Conservation (phyloP, 2,329 filamentous ascomycete genomes). For the Beauveria sp. region DNA sequence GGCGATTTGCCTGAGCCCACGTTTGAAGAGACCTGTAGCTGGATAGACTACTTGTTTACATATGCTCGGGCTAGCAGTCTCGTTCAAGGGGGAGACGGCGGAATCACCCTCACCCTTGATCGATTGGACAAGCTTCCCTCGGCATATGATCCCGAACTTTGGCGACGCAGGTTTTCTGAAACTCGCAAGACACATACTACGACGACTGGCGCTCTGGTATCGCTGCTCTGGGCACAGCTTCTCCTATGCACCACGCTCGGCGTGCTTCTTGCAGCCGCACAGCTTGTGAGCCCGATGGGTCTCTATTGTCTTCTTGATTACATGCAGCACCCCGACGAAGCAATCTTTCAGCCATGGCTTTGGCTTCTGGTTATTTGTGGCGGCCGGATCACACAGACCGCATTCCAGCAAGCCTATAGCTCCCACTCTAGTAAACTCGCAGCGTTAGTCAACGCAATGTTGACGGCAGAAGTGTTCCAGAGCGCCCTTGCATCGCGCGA, state of each 20-base stretch:
- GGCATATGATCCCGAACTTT: neutral
- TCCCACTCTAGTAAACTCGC: slow-evolving; percentile 48
- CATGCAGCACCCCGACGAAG: slow-evolving; percentile 36
- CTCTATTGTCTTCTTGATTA: slow-evolving; percentile 47
- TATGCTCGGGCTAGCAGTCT: slow-evolving; percentile 24
- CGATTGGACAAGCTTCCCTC: slow-evolving; percentile 31
- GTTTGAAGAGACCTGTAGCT: slow-evolving; percentile 45
- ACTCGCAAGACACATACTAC: neutral
- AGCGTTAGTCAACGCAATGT: slow-evolving; percentile 41
- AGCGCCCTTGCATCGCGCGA: slow-evolving; percentile 2
- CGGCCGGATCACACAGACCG: slow-evolving; percentile 39
- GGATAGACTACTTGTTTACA: slow-evolving; percentile 42
- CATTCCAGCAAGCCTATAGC: slow-evolving; percentile 48
- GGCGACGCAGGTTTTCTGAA: neutral
- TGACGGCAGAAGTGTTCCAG: neutral
- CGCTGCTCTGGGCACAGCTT: neutral
- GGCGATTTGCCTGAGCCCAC: slow-evolving; percentile 33
- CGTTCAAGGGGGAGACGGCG: slow-evolving; percentile 28
- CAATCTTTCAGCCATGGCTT: slow-evolving; percentile 38
- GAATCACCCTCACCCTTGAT: slow-evolving; percentile 24
- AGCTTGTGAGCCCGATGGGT: slow-evolving; percentile 44
- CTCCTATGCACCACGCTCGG: slow-evolving; percentile 20
- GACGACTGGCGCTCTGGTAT: neutral
- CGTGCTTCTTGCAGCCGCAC: slow-evolving; percentile 31
- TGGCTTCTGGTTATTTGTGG: slow-evolving; percentile 47